phyloP scores from a whole-genome alignment of 768 basidiomycete genomes.

The Boletellus emodensis region DNA sequence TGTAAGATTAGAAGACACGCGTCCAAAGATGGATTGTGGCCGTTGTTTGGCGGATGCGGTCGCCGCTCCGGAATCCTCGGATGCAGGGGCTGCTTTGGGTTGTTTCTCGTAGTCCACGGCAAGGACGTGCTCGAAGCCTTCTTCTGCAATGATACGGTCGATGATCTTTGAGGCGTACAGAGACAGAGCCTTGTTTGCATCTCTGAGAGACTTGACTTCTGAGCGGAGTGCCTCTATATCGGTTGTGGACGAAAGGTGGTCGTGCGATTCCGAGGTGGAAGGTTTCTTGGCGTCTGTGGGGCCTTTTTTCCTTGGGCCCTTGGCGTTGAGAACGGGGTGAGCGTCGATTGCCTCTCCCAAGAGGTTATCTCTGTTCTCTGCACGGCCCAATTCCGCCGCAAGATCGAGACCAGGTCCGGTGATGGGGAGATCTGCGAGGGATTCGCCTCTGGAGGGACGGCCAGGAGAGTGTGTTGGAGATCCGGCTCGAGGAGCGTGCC shows the following conservation, averaged over 20 bases:
- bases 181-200: conserved; percentile 93
- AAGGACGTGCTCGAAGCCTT: conserved; percentile 95
- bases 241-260: conserved; percentile 41
- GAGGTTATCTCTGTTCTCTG: conserved; percentile 82
- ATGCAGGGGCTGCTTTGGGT: conserved; percentile 40
- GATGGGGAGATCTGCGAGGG: conserved; percentile 81
- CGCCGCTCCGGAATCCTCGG: conserved; percentile 17
- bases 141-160: conserved; percentile 93
- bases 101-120: conserved; percentile 84
- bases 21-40: conserved; percentile 57
- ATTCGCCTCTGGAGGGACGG: conserved; percentile 58
- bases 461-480: conserved; percentile 48
- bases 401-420: conserved; percentile 87
- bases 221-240: conserved; percentile 73
- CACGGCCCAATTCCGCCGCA: conserved; percentile 87
- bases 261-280: conserved; percentile 38
- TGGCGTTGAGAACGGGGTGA: conserved; percentile 40
- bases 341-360: conserved; percentile 54
- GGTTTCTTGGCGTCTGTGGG: conserved; percentile 30
- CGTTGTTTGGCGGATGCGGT: conserved; percentile 41
- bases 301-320: conserved; percentile 43
- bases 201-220: conserved; percentile 90
- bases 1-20: conserved; percentile 34
- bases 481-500: conserved; percentile 50
- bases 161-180: conserved; percentile 97